These are phyloP conservation scores for Eremothecium gossypii DNA, from an alignment of 1,139 yeast species.

Conservation along the genomic window DNA sequence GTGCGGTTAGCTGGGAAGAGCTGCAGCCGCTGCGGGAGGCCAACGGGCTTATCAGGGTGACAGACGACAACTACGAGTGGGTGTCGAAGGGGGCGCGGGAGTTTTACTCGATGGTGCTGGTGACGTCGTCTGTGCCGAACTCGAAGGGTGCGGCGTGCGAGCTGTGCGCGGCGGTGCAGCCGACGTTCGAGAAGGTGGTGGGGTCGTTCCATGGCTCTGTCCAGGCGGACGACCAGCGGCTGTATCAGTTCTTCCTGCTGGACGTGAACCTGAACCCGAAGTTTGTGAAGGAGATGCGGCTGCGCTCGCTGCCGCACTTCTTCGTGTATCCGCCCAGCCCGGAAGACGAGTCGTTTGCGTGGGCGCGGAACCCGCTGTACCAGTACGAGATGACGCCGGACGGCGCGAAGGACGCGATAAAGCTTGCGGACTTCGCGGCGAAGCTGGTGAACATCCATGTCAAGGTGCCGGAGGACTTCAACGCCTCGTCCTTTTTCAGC, in stretches of 20 bases:
- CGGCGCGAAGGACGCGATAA: conserved; percentile 26
- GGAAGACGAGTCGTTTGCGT: conserved; percentile 17
- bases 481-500: conserved; percentile 35
- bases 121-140: conserved; percentile 36
- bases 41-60: conserved; percentile 24
- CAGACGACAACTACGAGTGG: conserved; percentile 26
- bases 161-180: conserved; percentile 36
- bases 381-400: conserved; percentile 27
- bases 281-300: conserved; percentile 34
- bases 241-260: conserved; percentile 40
- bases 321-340: conserved; percentile 53
- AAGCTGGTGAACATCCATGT: conserved; percentile 38
- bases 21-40: conserved; percentile 13
- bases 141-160: conserved; percentile 32
- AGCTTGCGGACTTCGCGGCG: conserved; percentile 47
- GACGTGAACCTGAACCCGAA: conserved; percentile 41
- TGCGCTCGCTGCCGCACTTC: conserved; percentile 50
- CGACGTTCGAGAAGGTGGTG: conserved; percentile 36
- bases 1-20: conserved; percentile 3
- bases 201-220: conserved; percentile 38
- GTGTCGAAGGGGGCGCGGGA: conserved; percentile 32
- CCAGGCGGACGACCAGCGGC: conserved; percentile 28
- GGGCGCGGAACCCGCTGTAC: conserved; percentile 28
- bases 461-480: conserved; percentile 36
- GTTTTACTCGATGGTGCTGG: conserved; percentile 36